Conservation (phyloP, 306 rosid genomes). For the Pterocarpus santalinus region DNA sequence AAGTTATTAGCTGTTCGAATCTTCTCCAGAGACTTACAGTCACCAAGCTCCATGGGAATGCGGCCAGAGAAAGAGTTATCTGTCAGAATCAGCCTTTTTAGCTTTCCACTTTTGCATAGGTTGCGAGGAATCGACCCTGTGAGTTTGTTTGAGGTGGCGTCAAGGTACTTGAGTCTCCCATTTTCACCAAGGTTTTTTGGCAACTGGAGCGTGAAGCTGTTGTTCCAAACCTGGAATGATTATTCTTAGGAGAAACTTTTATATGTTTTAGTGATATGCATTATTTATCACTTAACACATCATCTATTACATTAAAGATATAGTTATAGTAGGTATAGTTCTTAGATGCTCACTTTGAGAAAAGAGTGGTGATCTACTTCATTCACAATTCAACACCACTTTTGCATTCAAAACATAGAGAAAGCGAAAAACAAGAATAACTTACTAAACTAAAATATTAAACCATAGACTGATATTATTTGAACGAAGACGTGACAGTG, state of each 20-base stretch:
- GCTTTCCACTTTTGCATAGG: conserved; percentile 38
- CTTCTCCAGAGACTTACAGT: conserved; percentile 57
- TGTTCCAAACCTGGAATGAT: conserved; percentile 65
- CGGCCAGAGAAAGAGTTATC: conserved; percentile 62
- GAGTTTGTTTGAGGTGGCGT: conserved; percentile 60
- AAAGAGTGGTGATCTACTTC: no score
- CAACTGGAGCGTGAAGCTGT: conserved; percentile 59
- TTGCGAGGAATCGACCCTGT: conserved; percentile 53
- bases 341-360: no score
- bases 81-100: conserved; percentile 53
- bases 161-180: conserved; percentile 54
- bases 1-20: conserved; percentile 58
- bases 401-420: no score
- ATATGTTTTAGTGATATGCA: no score
- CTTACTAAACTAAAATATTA: no score
- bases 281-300: no score
- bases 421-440: no score
- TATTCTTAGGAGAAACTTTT: neutral
- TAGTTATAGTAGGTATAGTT: no score
- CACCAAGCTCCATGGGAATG: conserved; percentile 59
- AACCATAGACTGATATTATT: no score
- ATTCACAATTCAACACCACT: no score
- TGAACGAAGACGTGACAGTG: no score
- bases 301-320: no score
- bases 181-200: conserved; percentile 65